Base-by-base conservation (phyloP, 257 asterid genomes). In the Knoxia roxburghii region DNA sequence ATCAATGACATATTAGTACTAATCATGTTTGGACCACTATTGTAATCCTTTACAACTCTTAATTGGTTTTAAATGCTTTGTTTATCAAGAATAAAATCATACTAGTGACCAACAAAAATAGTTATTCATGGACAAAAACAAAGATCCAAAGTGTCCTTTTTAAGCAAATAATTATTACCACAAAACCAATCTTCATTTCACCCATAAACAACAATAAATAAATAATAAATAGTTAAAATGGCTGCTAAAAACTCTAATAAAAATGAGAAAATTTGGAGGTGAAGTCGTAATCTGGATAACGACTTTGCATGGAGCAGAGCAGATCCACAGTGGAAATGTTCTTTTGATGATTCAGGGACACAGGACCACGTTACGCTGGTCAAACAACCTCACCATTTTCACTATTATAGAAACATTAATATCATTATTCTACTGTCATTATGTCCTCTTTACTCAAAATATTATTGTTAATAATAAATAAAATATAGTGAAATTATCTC, bases 201-300 rank as follows among this genome's bases (percentile, higher is more conserved):
- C n/a, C 14, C 29, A 40, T 20, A 37, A 37, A 37, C 4, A 37
- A 3, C 4, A 37, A 37, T 3, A 37, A 37, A 37, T 4, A 37
- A 37, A 37, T 37, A 13, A 26, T 27, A 46, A 26, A 12, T 30
- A 24, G 33, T 24, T 41, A 23, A 60, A 60, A 18, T 32, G 29
- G 14, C 53, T 32, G 43, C 20, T 26, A 29, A 49, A 32, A 56
- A 54, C 40, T 46, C 57, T 58, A 78, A 70, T 68, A 60, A 62
- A 74, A 58, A 72, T 40, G n/a, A n/a, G n/a, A n/a, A n/a, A n/a
- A 37, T 37, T 4, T 9, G 50, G 62, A 71, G 55, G 86, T 75
- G 40, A 73, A 54, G 85, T 77, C 83, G 39, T 73, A 77, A 51
- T 84, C 89, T 67, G 40, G 72, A 79, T 26, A 49, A 67, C 58